Conservation (phyloP, 306 rosid species). For the Castanea mollissima region DNA sequence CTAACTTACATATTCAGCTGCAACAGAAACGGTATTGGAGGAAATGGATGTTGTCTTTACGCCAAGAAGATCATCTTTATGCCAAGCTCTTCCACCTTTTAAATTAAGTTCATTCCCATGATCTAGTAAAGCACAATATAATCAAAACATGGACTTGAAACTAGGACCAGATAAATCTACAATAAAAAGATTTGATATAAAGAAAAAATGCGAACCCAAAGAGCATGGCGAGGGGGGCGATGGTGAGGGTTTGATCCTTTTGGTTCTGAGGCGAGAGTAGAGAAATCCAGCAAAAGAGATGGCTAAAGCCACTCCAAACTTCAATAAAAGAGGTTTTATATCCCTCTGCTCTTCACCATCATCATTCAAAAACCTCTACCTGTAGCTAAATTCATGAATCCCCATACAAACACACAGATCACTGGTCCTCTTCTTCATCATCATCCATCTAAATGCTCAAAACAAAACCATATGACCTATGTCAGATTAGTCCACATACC, state of each 20-base stretch:
- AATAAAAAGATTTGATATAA: neutral
- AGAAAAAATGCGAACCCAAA: slow-evolving; percentile 41
- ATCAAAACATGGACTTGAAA: neutral
- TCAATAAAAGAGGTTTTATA: slow-evolving; percentile 54
- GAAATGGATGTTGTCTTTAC: slow-evolving; percentile 28
- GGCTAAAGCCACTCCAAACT: slow-evolving; percentile 70
- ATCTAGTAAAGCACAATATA: slow-evolving; percentile 32
- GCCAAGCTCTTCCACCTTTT: slow-evolving; percentile 20
- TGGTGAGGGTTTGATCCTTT: slow-evolving; percentile 36
- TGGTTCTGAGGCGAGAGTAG: slow-evolving; percentile 47
- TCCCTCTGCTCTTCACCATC: slow-evolving; percentile 40
- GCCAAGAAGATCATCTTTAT: slow-evolving; percentile 20
- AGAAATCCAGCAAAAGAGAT: slow-evolving; percentile 75
- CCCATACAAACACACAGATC: slow-evolving; percentile 13
- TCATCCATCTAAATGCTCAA: slow-evolving; percentile 53
- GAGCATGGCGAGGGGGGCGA: slow-evolving; percentile 33
- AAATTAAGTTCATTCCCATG: slow-evolving; percentile 33
- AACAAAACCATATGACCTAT: neutral
- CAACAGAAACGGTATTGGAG: slow-evolving; percentile 31
- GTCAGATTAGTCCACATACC: slow-evolving; percentile 12
- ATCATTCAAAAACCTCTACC: slow-evolving; percentile 10
- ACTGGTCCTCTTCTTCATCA: slow-evolving; percentile 47
- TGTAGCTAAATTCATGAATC: slow-evolving; percentile 23
- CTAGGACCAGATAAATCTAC: neutral
- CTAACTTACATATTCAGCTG: slow-evolving; percentile 40